A percentile compares a stretch with the other conserved stretches of the same genome.
phyloP scores from a whole-genome alignment of 805 yeast species.

The Metschnikowia orientalis region DNA sequence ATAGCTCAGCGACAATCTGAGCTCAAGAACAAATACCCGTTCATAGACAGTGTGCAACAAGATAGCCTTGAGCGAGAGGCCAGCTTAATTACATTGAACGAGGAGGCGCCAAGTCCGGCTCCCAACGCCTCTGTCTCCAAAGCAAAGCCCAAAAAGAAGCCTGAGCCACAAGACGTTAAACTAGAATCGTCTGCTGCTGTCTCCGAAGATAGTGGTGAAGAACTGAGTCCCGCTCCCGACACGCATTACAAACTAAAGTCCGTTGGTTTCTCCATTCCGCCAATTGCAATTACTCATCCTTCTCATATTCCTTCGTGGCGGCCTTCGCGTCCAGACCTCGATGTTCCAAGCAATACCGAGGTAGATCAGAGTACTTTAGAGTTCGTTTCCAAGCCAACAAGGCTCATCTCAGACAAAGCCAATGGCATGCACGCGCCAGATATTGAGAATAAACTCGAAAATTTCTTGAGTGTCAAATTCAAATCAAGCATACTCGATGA shows the following conservation, averaged over 20 bases:
- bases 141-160: background rate
- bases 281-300: conserved; percentile 39
- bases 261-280: conserved; percentile 30
- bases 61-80: conserved; percentile 21
- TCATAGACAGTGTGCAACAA: conserved; percentile 27
- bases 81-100: conserved; percentile 3
- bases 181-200: no score
- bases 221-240: conserved; percentile 7
- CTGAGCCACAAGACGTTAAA: no score
- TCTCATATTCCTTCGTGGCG: conserved; percentile 42
- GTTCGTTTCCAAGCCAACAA: conserved; percentile 9
- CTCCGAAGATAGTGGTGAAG: background rate
- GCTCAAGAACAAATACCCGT: conserved; percentile 33
- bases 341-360: conserved; percentile 14
- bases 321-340: conserved; percentile 24
- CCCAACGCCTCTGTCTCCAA: background rate
- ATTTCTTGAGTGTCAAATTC: conserved; percentile 26
- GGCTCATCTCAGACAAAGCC: conserved; percentile 12
- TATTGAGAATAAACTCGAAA: conserved; percentile 23
- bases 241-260: conserved; percentile 26
- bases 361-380: conserved; percentile 22
- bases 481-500: conserved; percentile 39
- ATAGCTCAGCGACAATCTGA: conserved; percentile 31
- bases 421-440: conserved; percentile 23
- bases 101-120: no score